Evolutionary conservation across 345 rosid species (phyloP), one percentile per base, ranked within the genome.

Genomic region (Ceriops decandra): DNA sequence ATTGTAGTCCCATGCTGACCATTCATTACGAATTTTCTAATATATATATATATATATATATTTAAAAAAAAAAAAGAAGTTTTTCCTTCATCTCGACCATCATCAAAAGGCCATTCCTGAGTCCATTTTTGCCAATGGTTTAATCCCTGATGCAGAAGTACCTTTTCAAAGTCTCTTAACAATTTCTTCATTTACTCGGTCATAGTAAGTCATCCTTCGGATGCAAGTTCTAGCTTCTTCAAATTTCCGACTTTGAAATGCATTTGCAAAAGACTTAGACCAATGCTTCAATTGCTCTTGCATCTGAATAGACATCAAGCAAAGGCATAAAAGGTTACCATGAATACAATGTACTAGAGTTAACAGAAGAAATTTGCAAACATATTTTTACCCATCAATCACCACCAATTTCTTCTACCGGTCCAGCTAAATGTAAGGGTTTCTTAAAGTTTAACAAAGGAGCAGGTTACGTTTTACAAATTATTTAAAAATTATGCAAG

Each of bases 191-290:
- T 72, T 82, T 28, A 83, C 89, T 38, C 96, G 88, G 53, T 79
- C 81, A 63, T 93, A 93, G 74, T 93, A 93, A 67, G 89, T 89
- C 98, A 89, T 91, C 76, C 95, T 89, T 72, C 82, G 86, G 74
- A 89, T 84, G 69, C 91, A 91, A 62, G 64, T 62, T 53, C 63
- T 63, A 69, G 97, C 95, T 72, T 87, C 97, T 69, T 85, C 91
- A 78, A 77, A 89, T 63, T 79, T 86, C 68, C 42, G 84, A 70
- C 74, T 73, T 62, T 26, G 85, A 58, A 85, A 81, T 19, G 90
- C 87, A 71, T 78, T 66, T 24, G 81, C 83, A 69, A 93, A 93
- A 42, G 87, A 79, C 61, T 83, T 74, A 31, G 82, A 82, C 84
- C 88, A 89, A n/a, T 81, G 78, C 64, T 75, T 78, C 80, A 91